phyloP scores from a whole-genome alignment of 495 filamentous ascomycete genomes.

The Talaromyces liani region DNA sequence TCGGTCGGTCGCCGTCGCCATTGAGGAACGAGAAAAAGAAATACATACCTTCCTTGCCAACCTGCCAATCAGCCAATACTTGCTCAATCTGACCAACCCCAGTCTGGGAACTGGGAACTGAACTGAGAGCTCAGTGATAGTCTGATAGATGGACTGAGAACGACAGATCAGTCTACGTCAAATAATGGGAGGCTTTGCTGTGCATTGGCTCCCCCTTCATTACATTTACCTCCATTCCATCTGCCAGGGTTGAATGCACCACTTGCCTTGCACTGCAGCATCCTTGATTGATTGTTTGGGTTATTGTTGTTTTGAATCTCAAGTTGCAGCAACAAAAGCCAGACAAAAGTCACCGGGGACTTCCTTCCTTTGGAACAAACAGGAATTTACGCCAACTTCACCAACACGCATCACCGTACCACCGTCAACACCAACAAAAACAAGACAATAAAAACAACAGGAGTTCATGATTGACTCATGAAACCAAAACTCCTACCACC shows the following conservation, averaged over 20 bases:
- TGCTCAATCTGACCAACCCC: not conserved
- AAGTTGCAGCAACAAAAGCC: not conserved
- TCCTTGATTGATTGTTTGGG: not conserved
- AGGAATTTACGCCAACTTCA: not conserved
- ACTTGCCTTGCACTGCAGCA: not conserved
- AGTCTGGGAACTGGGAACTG: not conserved
- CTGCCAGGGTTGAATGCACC: slow-evolving; percentile 6
- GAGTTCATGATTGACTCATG: slow-evolving; percentile 7
- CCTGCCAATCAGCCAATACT: not conserved
- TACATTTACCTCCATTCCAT: slow-evolving; percentile 1
- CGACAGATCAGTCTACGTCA: not conserved
- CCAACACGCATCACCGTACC: not conserved
- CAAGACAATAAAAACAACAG: not conserved
- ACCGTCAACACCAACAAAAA: not conserved
- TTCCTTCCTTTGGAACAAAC: not conserved
- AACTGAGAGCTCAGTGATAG: not conserved
- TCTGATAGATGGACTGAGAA: not conserved
- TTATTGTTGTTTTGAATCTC: not conserved
- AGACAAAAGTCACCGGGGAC: not conserved
- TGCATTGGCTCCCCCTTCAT: slow-evolving; percentile 9
- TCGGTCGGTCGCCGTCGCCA: not conserved
- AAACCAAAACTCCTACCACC: not conserved
- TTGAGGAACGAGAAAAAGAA: not conserved
- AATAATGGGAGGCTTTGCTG: slow-evolving; percentile 3
- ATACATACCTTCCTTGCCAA: not conserved